These are phyloP conservation scores for Picea sitchensis DNA, from an alignment of 75 land plant species.

Conservation along the genomic window DNA sequence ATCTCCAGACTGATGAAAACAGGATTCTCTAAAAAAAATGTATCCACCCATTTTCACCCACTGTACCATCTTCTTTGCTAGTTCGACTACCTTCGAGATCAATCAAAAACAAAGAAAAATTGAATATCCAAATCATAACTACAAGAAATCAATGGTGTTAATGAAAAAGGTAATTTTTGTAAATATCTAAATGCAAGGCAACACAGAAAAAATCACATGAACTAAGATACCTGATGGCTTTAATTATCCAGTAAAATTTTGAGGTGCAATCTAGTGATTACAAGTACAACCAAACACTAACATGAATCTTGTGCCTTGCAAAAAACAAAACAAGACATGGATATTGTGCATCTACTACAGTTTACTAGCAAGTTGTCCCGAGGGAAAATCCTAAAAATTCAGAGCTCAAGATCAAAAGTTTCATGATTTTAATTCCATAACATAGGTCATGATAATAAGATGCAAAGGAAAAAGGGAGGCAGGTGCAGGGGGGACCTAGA, in stretches of 20 bases:
- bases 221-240: neutral
- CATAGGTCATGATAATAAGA: too few relatives aligned
- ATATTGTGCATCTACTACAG: too few relatives aligned
- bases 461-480: too few relatives aligned
- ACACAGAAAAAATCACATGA: neutral
- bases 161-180: neutral
- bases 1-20: constrained; percentile 99
- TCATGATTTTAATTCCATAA: too few relatives aligned
- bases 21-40: constrained; percentile 96
- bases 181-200: neutral
- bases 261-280: too few relatives aligned
- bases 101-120: neutral
- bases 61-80: constrained; percentile 67
- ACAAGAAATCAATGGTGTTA: neutral
- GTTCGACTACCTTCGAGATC: constrained; percentile 52
- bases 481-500: neutral
- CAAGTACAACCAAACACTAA: neutral
- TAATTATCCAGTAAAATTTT: too few relatives aligned
- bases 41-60: constrained; percentile 90
- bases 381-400: too few relatives aligned
- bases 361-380: too few relatives aligned
- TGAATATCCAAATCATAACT: neutral
- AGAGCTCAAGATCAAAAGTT: too few relatives aligned
- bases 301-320: neutral
- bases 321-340: too few relatives aligned